Conservation (phyloP, 1,284 basidiomycete genomes). For the Malassezia brasiliensis region DNA sequence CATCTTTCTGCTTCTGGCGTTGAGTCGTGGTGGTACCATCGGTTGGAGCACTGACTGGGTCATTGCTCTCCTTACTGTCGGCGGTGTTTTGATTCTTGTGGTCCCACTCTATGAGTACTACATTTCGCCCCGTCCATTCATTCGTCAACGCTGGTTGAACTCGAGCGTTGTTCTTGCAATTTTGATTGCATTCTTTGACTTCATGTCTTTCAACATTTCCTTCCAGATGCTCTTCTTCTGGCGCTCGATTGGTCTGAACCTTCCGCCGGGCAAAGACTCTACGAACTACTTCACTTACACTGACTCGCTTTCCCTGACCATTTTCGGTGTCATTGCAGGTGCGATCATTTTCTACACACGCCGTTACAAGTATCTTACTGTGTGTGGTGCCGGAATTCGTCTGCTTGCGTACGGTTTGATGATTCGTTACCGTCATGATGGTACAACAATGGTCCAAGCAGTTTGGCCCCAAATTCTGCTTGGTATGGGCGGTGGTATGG, state of each 20-base stretch:
- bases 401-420: conserved; percentile 43
- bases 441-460: conserved; percentile 33
- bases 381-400: conserved; percentile 33
- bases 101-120: conserved; percentile 30
- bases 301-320: conserved; percentile 34
- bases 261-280: neutral
- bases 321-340: conserved; percentile 43
- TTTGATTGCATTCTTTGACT: conserved; percentile 43
- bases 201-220: conserved; percentile 36
- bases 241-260: neutral
- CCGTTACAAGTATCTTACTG: conserved; percentile 41
- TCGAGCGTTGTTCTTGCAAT: conserved; percentile 39
- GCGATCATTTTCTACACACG: conserved; percentile 30
- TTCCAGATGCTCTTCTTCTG: conserved; percentile 15
- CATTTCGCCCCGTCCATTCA: conserved; percentile 34
- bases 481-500: conserved; percentile 43
- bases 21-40: conserved; percentile 24
- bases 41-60: conserved; percentile 37
- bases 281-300: conserved; percentile 40
- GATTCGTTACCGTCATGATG: conserved; percentile 35
- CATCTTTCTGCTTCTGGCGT: conserved; percentile 37
- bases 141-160: conserved; percentile 38
- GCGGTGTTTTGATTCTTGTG: conserved; percentile 27
- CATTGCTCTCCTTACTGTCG: conserved; percentile 41
- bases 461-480: conserved; percentile 44